Conservation (phyloP, 495 filamentous ascomycete species). For the Penicillium psychrofluorescens region DNA sequence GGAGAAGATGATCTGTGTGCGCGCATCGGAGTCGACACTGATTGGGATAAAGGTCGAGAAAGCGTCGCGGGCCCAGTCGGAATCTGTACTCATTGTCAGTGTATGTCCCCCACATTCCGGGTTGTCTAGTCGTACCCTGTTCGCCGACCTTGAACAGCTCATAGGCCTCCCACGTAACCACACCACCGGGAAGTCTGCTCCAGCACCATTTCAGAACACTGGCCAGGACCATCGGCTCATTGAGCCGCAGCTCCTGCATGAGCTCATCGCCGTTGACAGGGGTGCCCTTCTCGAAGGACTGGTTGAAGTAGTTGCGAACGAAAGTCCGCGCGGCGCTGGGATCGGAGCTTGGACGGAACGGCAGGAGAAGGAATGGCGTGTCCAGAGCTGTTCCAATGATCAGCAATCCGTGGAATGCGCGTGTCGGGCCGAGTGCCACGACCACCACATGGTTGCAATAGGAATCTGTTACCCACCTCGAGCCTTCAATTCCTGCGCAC, state of each 20-base stretch:
- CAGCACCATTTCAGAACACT: conserved; percentile 98
- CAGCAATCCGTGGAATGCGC: conserved; percentile 27
- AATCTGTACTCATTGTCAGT: conserved; percentile 51
- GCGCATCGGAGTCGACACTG: conserved; percentile 82
- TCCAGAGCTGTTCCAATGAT: conserved; percentile 61
- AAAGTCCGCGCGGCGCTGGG: conserved; percentile 86
- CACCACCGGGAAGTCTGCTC: conserved; percentile 84
- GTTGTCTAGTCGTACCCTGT: conserved; percentile 53
- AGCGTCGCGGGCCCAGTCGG: conserved; percentile 81
- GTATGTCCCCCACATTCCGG: conserved; percentile 1
- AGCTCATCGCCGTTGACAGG: conserved; percentile 60
- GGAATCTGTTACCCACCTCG: conserved; percentile 59
- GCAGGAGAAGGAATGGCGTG: conserved; percentile 89
- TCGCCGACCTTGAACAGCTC: conserved; percentile 94
- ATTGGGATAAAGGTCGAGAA: conserved; percentile 96
- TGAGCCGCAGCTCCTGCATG: conserved; percentile 81
- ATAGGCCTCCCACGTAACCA: conserved; percentile 96
- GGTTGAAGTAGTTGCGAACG: conserved; percentile 86
- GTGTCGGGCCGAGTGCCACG: conserved; percentile 2
- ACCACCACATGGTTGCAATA: conserved; percentile 18
- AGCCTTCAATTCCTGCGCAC: conserved; percentile 85
- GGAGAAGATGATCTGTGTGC: conserved; percentile 84
- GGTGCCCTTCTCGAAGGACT: conserved; percentile 33
- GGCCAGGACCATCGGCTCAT: conserved; percentile 74
- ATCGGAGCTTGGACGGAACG: conserved; percentile 88